A percentile compares a stretch with the other conserved stretches of the same genome.
Evolutionary conservation across 1,284 basidiomycete genomes (phyloP).

Genomic region (Neolentinus lepideus): DNA sequence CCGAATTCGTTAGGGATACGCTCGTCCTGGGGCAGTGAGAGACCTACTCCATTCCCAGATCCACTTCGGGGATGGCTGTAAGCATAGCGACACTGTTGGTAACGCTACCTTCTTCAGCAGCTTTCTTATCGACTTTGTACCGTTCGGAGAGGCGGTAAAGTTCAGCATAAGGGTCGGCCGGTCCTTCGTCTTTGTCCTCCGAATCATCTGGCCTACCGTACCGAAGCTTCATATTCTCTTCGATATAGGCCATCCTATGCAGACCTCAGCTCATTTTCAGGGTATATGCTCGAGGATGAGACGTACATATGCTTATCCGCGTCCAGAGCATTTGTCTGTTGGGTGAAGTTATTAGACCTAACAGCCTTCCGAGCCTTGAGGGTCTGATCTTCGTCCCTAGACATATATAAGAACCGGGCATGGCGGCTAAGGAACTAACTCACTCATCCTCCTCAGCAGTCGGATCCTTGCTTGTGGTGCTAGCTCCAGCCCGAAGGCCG

Average conservation of each 20-base stretch:
- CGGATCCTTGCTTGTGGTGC: conserved; percentile 10
- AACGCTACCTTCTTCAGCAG: conserved; percentile 82
- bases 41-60: conserved; percentile 94
- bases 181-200: conserved; percentile 33
- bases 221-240: conserved; percentile 84
- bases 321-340: conserved; percentile 92
- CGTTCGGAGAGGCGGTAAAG: conserved; percentile 76
- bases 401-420: conserved; percentile 6
- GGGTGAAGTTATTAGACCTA: conserved; percentile 89
- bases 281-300: neutral
- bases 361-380: conserved; percentile 71
- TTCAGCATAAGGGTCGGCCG: conserved; percentile 72
- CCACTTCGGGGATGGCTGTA: conserved; percentile 94
- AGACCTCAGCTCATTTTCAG: neutral
- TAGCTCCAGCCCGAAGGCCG: conserved; percentile 46
- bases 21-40: neutral
- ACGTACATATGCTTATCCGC: conserved; percentile 97
- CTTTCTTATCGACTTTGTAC: conserved; percentile 52
- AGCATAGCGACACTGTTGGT: conserved; percentile 92
- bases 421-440: conserved; percentile 19
- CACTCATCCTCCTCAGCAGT: conserved; percentile 55
- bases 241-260: conserved; percentile 96
- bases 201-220: conserved; percentile 43
- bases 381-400: conserved; percentile 56
- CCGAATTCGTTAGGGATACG: neutral